Evolutionary conservation across 768 basidiomycete species (phyloP), one percentile per base, ranked within the genome.

Genomic region (Tricholoma hemisulphureum): DNA sequence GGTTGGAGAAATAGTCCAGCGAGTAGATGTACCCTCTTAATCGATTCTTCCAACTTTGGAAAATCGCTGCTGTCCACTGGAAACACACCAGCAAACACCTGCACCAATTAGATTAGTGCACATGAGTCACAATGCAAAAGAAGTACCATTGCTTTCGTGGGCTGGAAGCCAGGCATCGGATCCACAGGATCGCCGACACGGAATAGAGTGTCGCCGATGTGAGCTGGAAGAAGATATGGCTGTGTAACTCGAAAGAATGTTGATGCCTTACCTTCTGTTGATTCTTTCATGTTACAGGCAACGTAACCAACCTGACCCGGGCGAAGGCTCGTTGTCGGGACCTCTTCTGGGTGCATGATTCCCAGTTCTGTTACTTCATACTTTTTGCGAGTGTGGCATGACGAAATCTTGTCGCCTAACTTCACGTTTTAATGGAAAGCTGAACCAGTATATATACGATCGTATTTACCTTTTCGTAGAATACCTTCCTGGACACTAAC

Each of bases 211-310:
- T 99, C 97, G 41, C 97, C 97, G 60, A 98, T 88, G 67, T 90
- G 88, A 21, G 95, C 95, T 97, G 65, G 51, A 51, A 48, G 53
- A 8, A 48, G 37, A 18, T 50, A 32, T 48, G 21, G 7, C 39
- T 18, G 4, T 24, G 32, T 34, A 14, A 2, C 35, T 46, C 16
- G 31, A 48, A 2, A n/a, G n/a, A 7, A 13, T 37, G 29, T 23
- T 26, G 23, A 45, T 39, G n/a, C 39, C 67, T 41, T 56, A 94
- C 95, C 95, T 79, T 98, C 94, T 13, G 90, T 85, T 9, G 91
- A 91, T 64, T 97, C 90, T 71, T 98, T 99, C 96, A 99, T 98
- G 68, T 95, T 96, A 72, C 96, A 98, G 1, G 93, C 90, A 56
- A 93, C 82, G 66, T 85, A 95, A 14, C 93, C 91, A 16, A 94